Evolutionary conservation across 352 stramenopile species (phyloP), one percentile per base, ranked within the genome.

Genomic region (Albugo candida): DNA sequence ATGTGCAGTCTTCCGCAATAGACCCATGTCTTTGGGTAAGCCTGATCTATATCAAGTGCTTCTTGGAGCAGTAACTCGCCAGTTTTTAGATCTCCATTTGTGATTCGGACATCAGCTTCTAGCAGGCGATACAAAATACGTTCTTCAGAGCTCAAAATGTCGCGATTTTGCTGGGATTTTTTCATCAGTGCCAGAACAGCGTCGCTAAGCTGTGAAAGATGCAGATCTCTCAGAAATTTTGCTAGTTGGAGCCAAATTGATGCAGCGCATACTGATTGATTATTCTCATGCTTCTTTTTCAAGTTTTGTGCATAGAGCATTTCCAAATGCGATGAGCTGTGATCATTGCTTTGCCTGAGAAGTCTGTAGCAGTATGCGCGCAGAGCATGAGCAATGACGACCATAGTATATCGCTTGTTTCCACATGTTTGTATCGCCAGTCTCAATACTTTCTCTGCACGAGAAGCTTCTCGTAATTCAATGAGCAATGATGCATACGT

Each of bases 271-370:
- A 37, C 18, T 47, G 27, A 39, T 52, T n/a, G n/a, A 41, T 5
- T 13, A 3, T 21, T 47, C 13, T 16, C 13, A 43, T 4, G 67
- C 3, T 50, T 54, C 19, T 37, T 41, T n/a, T 59, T 39, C 45
- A 46, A 53, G 35, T 69, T 51, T 34, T 75, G 64, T 2, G 77
- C 70, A 38, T 69, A 65, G 12, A 84, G 54, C 31, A 87, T 53
- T 55, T 89, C 74, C 39, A 84, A 70, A 12, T 74, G 56, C 16
- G 61, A 50, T 19, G 85, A 51, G 46, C 85, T 87, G 2, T 70
- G 70, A 1, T 70, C 83, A 2, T 24, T 24, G 36, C 85, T 75
- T 36, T 46, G 51, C 5, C 48, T 58, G 0, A 67, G 67, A 31
- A 72, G 54, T 8, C 55, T 48, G 48, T 70, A 87, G 51, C 66